A percentile compares a stretch with the other conserved stretches of the same genome.
These are phyloP conservation scores for Orbilia quercus DNA, from an alignment of 2,329 filamentous ascomycete species.

Conservation along the genomic window DNA sequence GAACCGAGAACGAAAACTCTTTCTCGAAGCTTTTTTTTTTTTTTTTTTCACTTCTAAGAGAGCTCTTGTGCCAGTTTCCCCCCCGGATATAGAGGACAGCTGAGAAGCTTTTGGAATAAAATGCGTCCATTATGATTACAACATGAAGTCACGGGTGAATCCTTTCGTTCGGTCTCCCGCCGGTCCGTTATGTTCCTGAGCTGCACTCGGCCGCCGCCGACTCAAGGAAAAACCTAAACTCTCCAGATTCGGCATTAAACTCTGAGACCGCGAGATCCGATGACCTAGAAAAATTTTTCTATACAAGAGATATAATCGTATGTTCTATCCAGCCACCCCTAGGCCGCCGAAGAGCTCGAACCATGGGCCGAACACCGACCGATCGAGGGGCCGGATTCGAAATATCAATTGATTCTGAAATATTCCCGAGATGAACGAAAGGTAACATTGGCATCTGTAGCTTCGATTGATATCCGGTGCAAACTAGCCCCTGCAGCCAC, in stretches of 20 bases:
- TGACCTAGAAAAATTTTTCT: slow-evolving; percentile 29
- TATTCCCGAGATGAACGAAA: slow-evolving; percentile 6
- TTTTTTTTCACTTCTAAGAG: background rate
- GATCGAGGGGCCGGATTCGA: slow-evolving; percentile 27
- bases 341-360: slow-evolving; percentile 7
- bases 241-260: slow-evolving; percentile 2
- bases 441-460: background rate
- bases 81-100: background rate
- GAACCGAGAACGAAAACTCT: slow-evolving; percentile 1
- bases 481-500: background rate
- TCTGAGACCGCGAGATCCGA: slow-evolving; percentile 19
- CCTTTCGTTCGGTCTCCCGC: slow-evolving; percentile 25
- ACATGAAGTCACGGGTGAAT: slow-evolving; percentile 32
- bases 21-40: background rate
- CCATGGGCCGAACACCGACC: slow-evolving; percentile 18
- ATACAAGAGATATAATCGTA: background rate
- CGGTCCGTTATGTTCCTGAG: slow-evolving; percentile 28
- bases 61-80: slow-evolving; percentile 1
- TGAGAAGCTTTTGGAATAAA: background rate
- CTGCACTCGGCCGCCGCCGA: background rate
- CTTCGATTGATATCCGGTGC: background rate
- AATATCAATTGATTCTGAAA: too few relatives aligned
- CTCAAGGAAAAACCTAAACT: background rate
- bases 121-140: slow-evolving; percentile 13
- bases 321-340: slow-evolving; percentile 16